A percentile compares a stretch with the other conserved stretches of the same genome.
Conservation (phyloP, 208 protist species). For the Tritrichomonas foetus region DNA sequence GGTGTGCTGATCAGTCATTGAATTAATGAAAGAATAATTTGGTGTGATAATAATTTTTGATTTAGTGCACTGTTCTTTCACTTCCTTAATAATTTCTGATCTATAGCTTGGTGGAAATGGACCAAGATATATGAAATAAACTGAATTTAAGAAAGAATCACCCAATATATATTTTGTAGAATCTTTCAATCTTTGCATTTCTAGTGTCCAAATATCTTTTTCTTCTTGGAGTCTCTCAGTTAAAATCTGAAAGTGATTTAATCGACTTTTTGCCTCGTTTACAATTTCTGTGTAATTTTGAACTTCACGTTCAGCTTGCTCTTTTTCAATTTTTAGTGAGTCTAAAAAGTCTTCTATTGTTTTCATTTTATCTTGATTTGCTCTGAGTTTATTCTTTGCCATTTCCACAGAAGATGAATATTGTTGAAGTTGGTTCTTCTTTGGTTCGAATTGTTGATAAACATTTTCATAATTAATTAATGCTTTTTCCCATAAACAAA, state of each 20-base stretch:
- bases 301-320: background rate
- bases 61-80: conserved; percentile 64
- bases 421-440: conserved; percentile 72
- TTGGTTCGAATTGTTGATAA: conserved; percentile 81
- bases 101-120: conserved; percentile 80
- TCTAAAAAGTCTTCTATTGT: conserved; percentile 64
- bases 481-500: conserved; percentile 85
- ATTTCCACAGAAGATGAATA: conserved; percentile 72
- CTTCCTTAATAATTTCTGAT: conserved; percentile 65
- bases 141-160: conserved; percentile 83
- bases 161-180: conserved; percentile 70
- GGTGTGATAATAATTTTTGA: conserved; percentile 48
- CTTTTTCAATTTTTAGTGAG: conserved; percentile 54
- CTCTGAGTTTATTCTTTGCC: conserved; percentile 72
- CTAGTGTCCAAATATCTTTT: background rate
- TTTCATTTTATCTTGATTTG: conserved; percentile 75
- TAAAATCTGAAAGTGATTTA: conserved; percentile 81
- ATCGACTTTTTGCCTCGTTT: background rate
- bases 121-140: conserved; percentile 83
- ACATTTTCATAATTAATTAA: conserved; percentile 63
- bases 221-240: conserved; percentile 60
- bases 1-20: conserved; percentile 78
- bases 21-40: conserved; percentile 74
- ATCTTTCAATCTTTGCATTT: background rate
- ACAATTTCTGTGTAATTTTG: background rate